Conservation (phyloP, 2,329 filamentous ascomycete genomes). For the Botrytis fragariae region DNA sequence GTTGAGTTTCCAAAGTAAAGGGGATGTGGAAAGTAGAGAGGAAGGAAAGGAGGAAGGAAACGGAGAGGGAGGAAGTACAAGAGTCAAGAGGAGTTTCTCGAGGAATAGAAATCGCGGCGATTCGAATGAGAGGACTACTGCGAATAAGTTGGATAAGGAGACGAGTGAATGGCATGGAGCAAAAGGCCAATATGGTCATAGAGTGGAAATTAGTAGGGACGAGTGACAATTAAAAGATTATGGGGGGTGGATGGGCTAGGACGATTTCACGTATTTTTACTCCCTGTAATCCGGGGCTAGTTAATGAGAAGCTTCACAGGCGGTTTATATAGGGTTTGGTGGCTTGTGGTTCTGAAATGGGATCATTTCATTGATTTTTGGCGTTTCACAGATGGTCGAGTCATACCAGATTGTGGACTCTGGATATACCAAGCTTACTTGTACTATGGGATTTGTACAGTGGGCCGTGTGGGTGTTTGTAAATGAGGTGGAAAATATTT, state of each 20-base stretch:
- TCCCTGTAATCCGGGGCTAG: not conserved
- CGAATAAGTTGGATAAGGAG: not conserved
- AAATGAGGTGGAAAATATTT: not conserved
- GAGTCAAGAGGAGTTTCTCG: not conserved
- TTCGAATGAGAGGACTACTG: not conserved
- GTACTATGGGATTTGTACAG: not conserved
- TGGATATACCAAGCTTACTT: not conserved
- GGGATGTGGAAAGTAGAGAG: not conserved
- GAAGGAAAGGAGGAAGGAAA: not conserved
- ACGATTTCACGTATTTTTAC: too few species aligned
- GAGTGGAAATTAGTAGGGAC: constrained; percentile 6
- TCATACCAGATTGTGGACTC: not conserved
- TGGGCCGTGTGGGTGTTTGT: not conserved
- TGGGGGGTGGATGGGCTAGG: not conserved
- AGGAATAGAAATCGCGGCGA: not conserved
- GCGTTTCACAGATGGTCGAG: not conserved
- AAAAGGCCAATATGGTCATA: not conserved
- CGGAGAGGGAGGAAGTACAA: not conserved
- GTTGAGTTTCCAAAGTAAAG: constrained; percentile 22
- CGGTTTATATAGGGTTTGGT: too few species aligned
- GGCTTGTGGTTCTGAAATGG: not conserved
- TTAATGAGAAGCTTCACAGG: not conserved
- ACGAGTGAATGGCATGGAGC: not conserved
- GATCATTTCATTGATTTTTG: not conserved
- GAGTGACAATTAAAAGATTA: not conserved